Base-by-base conservation (phyloP, 441 rosid species). In the Jatropha podagrica region DNA sequence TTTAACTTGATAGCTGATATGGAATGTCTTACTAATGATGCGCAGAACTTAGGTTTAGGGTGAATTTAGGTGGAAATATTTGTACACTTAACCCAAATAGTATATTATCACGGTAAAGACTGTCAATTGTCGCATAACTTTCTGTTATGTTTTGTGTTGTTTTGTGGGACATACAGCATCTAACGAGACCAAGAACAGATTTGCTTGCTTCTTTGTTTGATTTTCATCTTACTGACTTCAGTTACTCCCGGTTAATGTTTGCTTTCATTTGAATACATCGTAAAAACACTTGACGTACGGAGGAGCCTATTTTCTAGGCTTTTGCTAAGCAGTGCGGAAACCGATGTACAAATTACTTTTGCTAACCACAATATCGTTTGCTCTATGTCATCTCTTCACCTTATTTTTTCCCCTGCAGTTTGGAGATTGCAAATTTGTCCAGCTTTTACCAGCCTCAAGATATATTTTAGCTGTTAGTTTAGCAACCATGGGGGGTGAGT, bases 401-500 rank as follows among this genome's bases (percentile, higher is more conserved):
- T 26, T 44, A 5, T 73, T 12, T 51, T n/a, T 73, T 12, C 51
- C 40, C 18, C 61, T 64, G 51, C 62, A 73, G 76, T 63, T 63
- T 64, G n/a, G 68, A 51, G 48, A 49, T 20, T 32, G 49, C n/a
- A 11, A 0, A 7, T 20, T 40, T 51, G 13, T 49, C 23, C 38
- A 12, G 40, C 69, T 51, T n/a, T 15, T 14, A 9, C 41, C 5
- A 44, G 49, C 46, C 12, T 62, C 13, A 37, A 42, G 69, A 73
- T 73, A 18, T 32, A 20, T 32, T 63, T 23, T 63, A 46, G 49
- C 38, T 55, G 51, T 46, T 63, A 51, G 18, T 60, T 69, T n/a
- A 55, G 54, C 41, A 6, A 32, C 69, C 49, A 69, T 62, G 73
- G 60, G 61, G 37, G 73, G 77, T 75, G 41, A 11, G 6, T 61